phyloP scores from a whole-genome alignment of 306 rosid species.

The Clitoria ternatea region DNA sequence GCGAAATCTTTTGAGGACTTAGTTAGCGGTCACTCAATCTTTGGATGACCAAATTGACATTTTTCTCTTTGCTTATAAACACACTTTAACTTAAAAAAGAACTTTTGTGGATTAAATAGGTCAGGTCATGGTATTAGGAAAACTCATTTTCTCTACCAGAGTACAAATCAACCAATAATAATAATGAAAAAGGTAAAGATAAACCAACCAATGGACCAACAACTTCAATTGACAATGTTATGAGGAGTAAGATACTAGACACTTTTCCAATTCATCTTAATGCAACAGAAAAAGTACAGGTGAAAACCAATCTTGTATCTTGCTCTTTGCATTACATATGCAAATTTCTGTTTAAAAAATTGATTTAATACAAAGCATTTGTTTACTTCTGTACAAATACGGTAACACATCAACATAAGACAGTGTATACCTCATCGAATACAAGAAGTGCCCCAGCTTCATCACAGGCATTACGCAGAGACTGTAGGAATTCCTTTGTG shows the following conservation, averaged over 20 bases:
- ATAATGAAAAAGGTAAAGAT: not conserved
- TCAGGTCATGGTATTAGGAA: not conserved
- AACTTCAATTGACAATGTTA: not conserved
- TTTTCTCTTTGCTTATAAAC: too few relatives aligned
- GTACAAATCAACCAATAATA: not conserved
- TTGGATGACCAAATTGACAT: too few relatives aligned
- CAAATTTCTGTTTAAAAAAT: not conserved
- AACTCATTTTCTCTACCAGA: not conserved
- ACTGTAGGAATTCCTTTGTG: slow-evolving; percentile 74
- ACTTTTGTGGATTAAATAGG: not conserved
- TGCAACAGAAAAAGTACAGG: not conserved
- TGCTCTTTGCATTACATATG: not conserved
- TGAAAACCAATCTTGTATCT: not conserved
- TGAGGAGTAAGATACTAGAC: slow-evolving; percentile 1
- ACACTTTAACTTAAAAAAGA: too few relatives aligned
- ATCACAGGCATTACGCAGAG: slow-evolving; percentile 71
- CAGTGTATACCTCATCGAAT: slow-evolving; percentile 72
- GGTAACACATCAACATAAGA: not conserved
- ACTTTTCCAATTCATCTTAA: not conserved
- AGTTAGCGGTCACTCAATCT: too few relatives aligned
- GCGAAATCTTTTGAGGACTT: too few relatives aligned
- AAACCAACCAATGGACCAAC: not conserved
- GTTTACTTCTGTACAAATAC: not conserved
- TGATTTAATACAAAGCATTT: not conserved
- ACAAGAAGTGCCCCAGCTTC: slow-evolving; percentile 77